Evolutionary conservation across 2,329 filamentous ascomycete species (phyloP), one percentile per base, ranked within the genome.

Genomic region (Penicillium psychrosexuale): DNA sequence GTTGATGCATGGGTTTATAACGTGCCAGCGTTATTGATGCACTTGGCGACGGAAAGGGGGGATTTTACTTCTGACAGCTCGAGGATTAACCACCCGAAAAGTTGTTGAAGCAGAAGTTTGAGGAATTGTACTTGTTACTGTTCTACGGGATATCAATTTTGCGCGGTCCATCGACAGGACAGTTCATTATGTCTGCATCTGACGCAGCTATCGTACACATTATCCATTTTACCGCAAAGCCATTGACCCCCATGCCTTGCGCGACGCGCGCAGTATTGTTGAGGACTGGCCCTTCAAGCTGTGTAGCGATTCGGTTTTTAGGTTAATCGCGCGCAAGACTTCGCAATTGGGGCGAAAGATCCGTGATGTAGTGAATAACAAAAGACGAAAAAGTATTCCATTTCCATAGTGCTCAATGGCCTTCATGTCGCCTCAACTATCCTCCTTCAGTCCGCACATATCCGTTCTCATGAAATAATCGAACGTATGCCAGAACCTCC

Each of bases 381-480:
- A 43, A n/a, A 9, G 28, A 43, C 15, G 28, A 19, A 30, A 33
- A 49, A 19, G 7, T 22, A 43, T 27, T 50, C 47, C 22, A 43
- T 50, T 34, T 24, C n/a, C 11, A 34, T 17, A 24, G 7, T 34
- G 8, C 38, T 43, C 11, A 2, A 24, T 34, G 19, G 30, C 39
- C 17, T 31, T 34, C 24, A 13, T 17, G 28, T 15, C 17, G n/a
- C 13, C 36, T 71, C 64, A 78, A 44, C 72, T 71, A 45, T 81
- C 80, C 43, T 79, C 80, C 62, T 76, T 81, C 57, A 86, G 66
- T 6, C 83, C 84, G 69, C 83, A 86, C 55, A 86, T 78, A 62
- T 86, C 83, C 1, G 82, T 84, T 2, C 82, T 82, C n/a, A 84
- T 66, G 43, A 79, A 68, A 19, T 65, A 69, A 63, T 87, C 84